phyloP scores from a whole-genome alignment of 768 basidiomycete genomes.

The Guyanaporus albipodus region DNA sequence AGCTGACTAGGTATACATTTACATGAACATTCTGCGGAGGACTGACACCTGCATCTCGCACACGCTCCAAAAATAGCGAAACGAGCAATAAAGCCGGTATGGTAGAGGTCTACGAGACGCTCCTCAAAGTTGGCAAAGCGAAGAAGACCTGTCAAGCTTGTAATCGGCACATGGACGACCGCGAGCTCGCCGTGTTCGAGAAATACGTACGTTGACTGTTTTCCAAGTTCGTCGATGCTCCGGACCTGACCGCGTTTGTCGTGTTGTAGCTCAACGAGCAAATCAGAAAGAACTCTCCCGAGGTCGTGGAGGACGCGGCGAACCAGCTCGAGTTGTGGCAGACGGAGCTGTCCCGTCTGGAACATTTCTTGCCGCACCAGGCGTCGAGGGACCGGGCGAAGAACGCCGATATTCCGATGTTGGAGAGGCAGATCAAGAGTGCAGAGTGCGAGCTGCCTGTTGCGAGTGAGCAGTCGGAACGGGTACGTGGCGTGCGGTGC shows the following conservation, averaged over 20 bases:
- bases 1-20: constrained; percentile 17
- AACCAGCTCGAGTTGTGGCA: constrained; percentile 54
- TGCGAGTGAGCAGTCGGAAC: constrained; percentile 52
- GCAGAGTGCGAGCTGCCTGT: constrained; percentile 54
- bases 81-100: constrained; percentile 30
- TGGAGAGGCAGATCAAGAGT: constrained; percentile 58
- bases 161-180: constrained; percentile 57
- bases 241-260: not conserved
- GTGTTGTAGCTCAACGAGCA: constrained; percentile 55
- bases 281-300: constrained; percentile 53
- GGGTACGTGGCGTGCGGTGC: constrained; percentile 45
- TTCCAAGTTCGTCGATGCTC: not conserved
- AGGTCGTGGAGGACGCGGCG: constrained; percentile 37
- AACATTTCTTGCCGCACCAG: constrained; percentile 56
- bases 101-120: constrained; percentile 46
- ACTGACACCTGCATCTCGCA: not conserved
- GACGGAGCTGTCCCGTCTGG: constrained; percentile 50
- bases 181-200: constrained; percentile 60
- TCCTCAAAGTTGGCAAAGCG: constrained; percentile 55
- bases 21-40: not conserved
- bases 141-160: constrained; percentile 76
- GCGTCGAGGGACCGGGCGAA: constrained; percentile 52
- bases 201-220: constrained; percentile 49
- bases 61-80: constrained; percentile 12
- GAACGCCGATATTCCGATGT: constrained; percentile 56